These are phyloP conservation scores for Chaetomium fimeti DNA, from an alignment of 495 filamentous ascomycete genomes.

Conservation along the genomic window DNA sequence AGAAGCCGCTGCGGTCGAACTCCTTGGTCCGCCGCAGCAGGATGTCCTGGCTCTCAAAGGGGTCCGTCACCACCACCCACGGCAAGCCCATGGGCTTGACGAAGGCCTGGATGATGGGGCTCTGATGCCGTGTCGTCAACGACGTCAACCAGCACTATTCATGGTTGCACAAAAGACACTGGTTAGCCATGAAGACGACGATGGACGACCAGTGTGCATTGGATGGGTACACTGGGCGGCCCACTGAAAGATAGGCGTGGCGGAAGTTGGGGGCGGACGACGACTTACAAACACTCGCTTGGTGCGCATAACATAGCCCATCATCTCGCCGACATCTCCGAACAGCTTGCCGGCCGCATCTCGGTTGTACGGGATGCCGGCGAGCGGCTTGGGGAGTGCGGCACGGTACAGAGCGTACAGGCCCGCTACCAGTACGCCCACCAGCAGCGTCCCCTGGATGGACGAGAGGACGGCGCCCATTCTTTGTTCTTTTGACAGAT, in stretches of 20 bases:
- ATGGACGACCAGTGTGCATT: too few relatives aligned
- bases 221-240: too few relatives aligned
- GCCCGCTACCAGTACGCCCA: slow-evolving; percentile 3
- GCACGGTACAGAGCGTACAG: slow-evolving; percentile 23
- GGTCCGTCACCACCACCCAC: slow-evolving; percentile 43
- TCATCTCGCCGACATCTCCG: slow-evolving; percentile 39
- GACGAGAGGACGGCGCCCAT: slow-evolving; percentile 19
- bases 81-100: slow-evolving; percentile 38
- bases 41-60: slow-evolving; percentile 43
- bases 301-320: slow-evolving; percentile 27
- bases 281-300: slow-evolving; percentile 27
- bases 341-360: slow-evolving; percentile 30
- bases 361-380: slow-evolving; percentile 44
- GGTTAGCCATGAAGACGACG: neutral
- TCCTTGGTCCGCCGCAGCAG: slow-evolving; percentile 42
- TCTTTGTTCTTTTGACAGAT: neutral
- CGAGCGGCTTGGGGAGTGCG: slow-evolving; percentile 35
- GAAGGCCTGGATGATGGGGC: slow-evolving; percentile 45
- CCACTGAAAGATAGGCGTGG: too few relatives aligned
- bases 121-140: slow-evolving; percentile 30
- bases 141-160: slow-evolving; percentile 32
- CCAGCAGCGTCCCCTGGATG: neutral
- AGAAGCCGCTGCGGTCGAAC: slow-evolving; percentile 39
- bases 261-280: too few relatives aligned
- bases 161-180: neutral